Base-by-base conservation (phyloP, 1,284 basidiomycete species). In the Stereum hirsutum region DNA sequence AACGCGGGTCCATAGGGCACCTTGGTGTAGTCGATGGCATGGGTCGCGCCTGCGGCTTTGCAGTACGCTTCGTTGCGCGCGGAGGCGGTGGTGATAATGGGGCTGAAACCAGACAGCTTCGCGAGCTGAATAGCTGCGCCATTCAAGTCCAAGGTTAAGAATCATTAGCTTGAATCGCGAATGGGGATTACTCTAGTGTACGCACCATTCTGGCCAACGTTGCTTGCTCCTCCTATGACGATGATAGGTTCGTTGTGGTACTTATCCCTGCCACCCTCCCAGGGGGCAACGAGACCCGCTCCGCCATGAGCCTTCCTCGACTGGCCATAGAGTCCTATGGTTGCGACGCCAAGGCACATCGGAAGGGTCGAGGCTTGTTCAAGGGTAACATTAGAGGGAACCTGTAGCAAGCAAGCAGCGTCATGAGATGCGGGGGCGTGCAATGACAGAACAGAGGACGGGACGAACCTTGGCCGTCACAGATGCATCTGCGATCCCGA, bases 11-110 rank as follows among this genome's bases (percentile, higher is more conserved):
- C 6, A 19, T 45, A 39, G n/a, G 46, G 41, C 20, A 51, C 32
- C 14, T 49, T 49, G 15, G 43, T 41, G 41, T 60, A 59, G 43
- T 61, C 57, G 50, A 66, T 52, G 35, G 60, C 53, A 27, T 61
- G 62, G 10, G 60, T 61, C 5, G 64, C 67, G 6, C 66, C 65
- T 33, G 61, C 51, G 0, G 53, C 51, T 44, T 58, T 59, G 47
- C 63, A 51, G 30, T 55, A 53, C 4, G n/a, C n/a, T n/a, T n/a
- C n/a, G n/a, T n/a, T n/a, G n/a, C n/a, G n/a, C n/a, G n/a, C n/a
- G n/a, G n/a, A n/a, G n/a, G n/a, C n/a, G n/a, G n/a, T n/a, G n/a
- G n/a, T n/a, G n/a, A n/a, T n/a, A n/a, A n/a, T n/a, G n/a, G n/a
- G n/a, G n/a, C n/a, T n/a, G n/a, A n/a, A n/a, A n/a, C n/a, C n/a